Conservation (phyloP, 2,329 filamentous ascomycete genomes). For the Pseudomassariella vexata region DNA sequence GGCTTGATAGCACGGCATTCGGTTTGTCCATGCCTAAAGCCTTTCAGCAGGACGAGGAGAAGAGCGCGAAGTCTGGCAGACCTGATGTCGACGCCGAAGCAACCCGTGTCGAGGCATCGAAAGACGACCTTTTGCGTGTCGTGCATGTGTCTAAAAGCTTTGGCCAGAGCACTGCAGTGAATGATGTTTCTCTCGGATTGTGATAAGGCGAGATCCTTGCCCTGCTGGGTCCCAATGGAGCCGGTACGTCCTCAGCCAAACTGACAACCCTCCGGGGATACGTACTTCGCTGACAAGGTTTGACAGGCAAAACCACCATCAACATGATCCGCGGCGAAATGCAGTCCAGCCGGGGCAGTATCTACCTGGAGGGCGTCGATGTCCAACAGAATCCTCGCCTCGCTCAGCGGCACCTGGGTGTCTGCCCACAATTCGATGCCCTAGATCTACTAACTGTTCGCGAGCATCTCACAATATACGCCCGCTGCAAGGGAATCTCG, state of each 20-base stretch:
- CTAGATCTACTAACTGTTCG: constrained; percentile 70
- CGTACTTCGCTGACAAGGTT: too few species aligned
- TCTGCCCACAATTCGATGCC: constrained; percentile 69
- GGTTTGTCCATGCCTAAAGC: constrained; percentile 23
- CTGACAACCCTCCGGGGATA: too few species aligned
- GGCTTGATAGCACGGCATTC: constrained; percentile 58
- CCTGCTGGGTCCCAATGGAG: constrained; percentile 70
- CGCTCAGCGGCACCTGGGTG: constrained; percentile 61
- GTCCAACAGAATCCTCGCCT: constrained; percentile 57
- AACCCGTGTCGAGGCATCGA: constrained; percentile 19
- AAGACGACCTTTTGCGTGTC: constrained; percentile 49
- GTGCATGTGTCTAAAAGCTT: constrained; percentile 65
- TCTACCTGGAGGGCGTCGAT: constrained; percentile 63
- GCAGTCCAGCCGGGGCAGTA: constrained; percentile 56
- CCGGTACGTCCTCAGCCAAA: too few species aligned
- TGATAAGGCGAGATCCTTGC: constrained; percentile 65
- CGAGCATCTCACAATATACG: constrained; percentile 70
- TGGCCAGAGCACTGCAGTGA: constrained; percentile 56
- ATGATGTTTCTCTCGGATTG: constrained; percentile 67
- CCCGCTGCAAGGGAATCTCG: constrained; percentile 60
- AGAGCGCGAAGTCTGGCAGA: constrained; percentile 13
- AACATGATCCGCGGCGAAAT: constrained; percentile 68
- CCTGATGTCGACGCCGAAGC: constrained; percentile 23
- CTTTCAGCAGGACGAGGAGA: constrained; percentile 18
- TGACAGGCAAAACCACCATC: constrained; percentile 73